Evolutionary conservation across 164 flowering plant genomes (phyloP).

Genomic region (Vitis rupestris): DNA sequence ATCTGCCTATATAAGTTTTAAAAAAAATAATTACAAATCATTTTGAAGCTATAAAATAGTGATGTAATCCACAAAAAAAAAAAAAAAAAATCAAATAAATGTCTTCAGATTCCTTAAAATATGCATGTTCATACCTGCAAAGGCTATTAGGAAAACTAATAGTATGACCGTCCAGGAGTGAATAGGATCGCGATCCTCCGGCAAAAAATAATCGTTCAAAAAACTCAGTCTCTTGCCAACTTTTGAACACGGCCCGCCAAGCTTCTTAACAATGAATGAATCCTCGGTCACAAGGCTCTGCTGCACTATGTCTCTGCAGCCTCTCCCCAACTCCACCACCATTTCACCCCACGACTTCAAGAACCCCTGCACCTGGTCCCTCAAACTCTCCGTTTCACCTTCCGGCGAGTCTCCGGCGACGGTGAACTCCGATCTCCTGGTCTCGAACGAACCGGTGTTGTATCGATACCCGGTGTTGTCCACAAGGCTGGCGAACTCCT

Average conservation of each 20-base stretch:
- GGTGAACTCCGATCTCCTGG: constrained; percentile 5
- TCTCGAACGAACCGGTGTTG: constrained; percentile 18
- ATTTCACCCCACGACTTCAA: constrained; percentile 72
- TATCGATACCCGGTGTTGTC: constrained; percentile 51
- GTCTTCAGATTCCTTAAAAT: neutral
- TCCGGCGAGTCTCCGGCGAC: neutral
- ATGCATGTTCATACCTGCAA: constrained; percentile 49
- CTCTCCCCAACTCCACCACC: constrained; percentile 69
- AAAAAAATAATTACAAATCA: too few species aligned
- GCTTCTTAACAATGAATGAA: constrained; percentile 53
- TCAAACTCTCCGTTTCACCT: constrained; percentile 47
- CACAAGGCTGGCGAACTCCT: constrained; percentile 61
- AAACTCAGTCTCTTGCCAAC: constrained; percentile 52
- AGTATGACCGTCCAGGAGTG: constrained; percentile 82
- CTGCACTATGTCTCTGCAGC: constrained; percentile 64
- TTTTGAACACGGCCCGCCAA: constrained; percentile 48
- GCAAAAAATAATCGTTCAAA: constrained; percentile 78
- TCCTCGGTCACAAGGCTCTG: constrained; percentile 73
- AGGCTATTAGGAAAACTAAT: constrained; percentile 58
- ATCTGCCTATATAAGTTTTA: too few species aligned
- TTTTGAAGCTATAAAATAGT: too few species aligned
- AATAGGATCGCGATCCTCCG: constrained; percentile 91
- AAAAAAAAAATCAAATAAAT: neutral
- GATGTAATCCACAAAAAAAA: neutral
- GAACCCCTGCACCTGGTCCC: constrained; percentile 74